These are phyloP conservation scores for Plasmodium gonderi DNA, from an alignment of 169 alveolate species.

Conservation along the genomic window DNA sequence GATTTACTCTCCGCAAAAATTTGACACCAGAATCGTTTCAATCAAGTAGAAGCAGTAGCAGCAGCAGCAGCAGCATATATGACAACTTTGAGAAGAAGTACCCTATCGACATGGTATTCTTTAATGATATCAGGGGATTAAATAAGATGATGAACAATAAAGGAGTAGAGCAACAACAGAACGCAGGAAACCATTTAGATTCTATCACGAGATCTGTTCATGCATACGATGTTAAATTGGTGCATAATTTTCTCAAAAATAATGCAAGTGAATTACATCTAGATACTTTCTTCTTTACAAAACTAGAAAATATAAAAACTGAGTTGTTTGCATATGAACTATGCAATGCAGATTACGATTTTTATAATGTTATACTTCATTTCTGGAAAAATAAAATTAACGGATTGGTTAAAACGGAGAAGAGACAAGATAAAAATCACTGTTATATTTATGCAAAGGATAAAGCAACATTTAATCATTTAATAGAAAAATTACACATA, in stretches of 20 bases:
- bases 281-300: slow-evolving; percentile 19
- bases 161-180: background rate
- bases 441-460: slow-evolving; percentile 56
- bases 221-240: slow-evolving; percentile 30
- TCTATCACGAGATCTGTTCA: slow-evolving; percentile 32
- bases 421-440: slow-evolving; percentile 13
- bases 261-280: slow-evolving; percentile 27
- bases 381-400: background rate
- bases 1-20: slow-evolving; percentile 35
- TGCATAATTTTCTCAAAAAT: slow-evolving; percentile 16
- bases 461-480: background rate
- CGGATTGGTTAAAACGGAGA: slow-evolving; percentile 43
- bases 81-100: background rate
- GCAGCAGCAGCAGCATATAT: background rate
- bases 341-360: slow-evolving; percentile 52
- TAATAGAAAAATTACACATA: background rate
- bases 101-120: slow-evolving; percentile 29
- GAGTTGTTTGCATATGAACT: slow-evolving; percentile 37
- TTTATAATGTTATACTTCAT: slow-evolving; percentile 34
- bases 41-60: background rate
- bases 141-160: background rate
- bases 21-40: background rate
- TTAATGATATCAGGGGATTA: background rate
- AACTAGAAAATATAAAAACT: slow-evolving; percentile 1
- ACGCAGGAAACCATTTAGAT: background rate